These are phyloP conservation scores for Neolentinus lepideus DNA, from an alignment of 1,284 basidiomycete genomes.

Conservation along the genomic window DNA sequence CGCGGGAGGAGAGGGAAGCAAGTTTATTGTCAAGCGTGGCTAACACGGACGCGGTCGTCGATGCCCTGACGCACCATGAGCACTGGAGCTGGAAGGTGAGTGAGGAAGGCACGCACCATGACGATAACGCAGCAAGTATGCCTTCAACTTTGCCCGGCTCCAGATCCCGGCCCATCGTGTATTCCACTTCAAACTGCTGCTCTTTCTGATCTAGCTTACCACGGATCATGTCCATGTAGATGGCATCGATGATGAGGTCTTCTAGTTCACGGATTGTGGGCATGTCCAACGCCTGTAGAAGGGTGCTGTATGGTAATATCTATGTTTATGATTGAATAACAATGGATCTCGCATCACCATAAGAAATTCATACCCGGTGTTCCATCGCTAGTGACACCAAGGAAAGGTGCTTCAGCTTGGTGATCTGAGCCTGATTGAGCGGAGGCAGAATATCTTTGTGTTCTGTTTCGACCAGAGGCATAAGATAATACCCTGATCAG, in stretches of 20 bases:
- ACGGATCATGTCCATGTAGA: constrained; percentile 83
- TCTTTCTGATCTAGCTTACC: constrained; percentile 91
- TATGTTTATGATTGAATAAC: constrained; percentile 20
- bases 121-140: constrained; percentile 55
- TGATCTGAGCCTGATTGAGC: constrained; percentile 65
- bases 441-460: constrained; percentile 60
- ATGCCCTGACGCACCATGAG: constrained; percentile 43
- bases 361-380: constrained; percentile 50
- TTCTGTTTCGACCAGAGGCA: constrained; percentile 29
- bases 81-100: neutral
- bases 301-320: constrained; percentile 69
- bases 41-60: constrained; percentile 59
- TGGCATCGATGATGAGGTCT: constrained; percentile 92
- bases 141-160: constrained; percentile 56
- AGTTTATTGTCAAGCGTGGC: constrained; percentile 52
- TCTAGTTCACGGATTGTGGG: constrained; percentile 80
- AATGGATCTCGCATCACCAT: neutral
- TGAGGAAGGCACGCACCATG: constrained; percentile 7
- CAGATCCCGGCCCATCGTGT: constrained; percentile 86
- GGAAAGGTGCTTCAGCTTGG: constrained; percentile 89
- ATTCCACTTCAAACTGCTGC: constrained; percentile 82
- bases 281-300: constrained; percentile 65
- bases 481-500: constrained; percentile 1
- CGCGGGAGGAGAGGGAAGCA: constrained; percentile 32
- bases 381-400: constrained; percentile 76